Evolutionary conservation across 805 yeast species (phyloP).

Genomic region (Nakazawaea siamensis): DNA sequence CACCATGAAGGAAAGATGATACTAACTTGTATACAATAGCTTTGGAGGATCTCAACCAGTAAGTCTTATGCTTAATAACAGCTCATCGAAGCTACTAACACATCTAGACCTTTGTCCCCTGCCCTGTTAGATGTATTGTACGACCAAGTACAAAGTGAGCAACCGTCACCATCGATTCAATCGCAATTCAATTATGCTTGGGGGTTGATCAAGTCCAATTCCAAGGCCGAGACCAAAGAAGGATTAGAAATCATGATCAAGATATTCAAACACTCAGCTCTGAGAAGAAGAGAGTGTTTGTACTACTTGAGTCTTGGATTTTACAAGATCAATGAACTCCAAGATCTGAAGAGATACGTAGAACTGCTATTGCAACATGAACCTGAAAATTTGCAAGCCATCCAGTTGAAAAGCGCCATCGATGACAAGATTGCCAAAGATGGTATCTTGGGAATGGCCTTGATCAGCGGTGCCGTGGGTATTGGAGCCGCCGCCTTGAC

Average conservation of each 20-base stretch:
- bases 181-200: constrained; percentile 92
- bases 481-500: constrained; percentile 63
- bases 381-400: constrained; percentile 78
- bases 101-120: constrained; percentile 47
- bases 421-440: constrained; percentile 82
- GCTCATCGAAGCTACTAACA: constrained; percentile 14
- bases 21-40: constrained; percentile 13
- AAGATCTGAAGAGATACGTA: constrained; percentile 78
- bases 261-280: constrained; percentile 67
- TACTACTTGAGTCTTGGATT: constrained; percentile 86
- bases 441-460: constrained; percentile 81
- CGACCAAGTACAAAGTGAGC: constrained; percentile 72
- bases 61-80: constrained; percentile 10
- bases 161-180: constrained; percentile 72
- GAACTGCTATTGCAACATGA: constrained; percentile 72
- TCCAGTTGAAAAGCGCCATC: constrained; percentile 61
- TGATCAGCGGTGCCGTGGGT: constrained; percentile 81
- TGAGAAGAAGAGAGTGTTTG: constrained; percentile 80
- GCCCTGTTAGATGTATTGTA: constrained; percentile 72
- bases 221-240: constrained; percentile 56
- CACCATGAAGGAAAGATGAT: neutral
- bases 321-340: constrained; percentile 79
- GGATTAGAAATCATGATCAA: constrained; percentile 74
- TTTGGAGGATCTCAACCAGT: constrained; percentile 22
- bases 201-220: constrained; percentile 78